Base-by-base conservation (phyloP, 2,329 filamentous ascomycete genomes). In the Arthrobotrys conoides region DNA sequence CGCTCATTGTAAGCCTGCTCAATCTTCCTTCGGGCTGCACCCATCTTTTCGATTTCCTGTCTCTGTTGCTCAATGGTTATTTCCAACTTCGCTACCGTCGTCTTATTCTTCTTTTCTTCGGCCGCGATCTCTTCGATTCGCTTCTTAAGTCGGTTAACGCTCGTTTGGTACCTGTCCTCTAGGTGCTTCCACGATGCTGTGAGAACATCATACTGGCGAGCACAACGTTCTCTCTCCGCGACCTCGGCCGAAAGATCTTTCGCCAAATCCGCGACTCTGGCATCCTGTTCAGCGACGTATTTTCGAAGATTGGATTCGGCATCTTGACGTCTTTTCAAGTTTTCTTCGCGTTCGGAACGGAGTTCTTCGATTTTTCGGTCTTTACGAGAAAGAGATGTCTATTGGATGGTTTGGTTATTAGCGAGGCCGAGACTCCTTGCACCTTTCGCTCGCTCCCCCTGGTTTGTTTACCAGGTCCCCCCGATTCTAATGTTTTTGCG, bases 351-450 rank as follows among this genome's bases (percentile, higher is more conserved):
- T 69, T 82, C 81, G 14, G 76, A 80, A 48, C 81, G 81, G 38
- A 82, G 75, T 75, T 82, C 82, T 71, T 82, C 82, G 51, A 82
- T 81, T 71, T 82, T 82, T 41, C 82, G 81, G 51, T 82, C 82
- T 49, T 82, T 82, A 9, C 81, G 80, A 55, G 81, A 79, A 10
- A 82, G 72, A 1, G 82, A 81, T n/a, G 70, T 69, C 76, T 79
- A 67, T 72, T 66, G 22, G 48, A 22, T 27, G 44, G 44, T n/a
- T 44, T 44, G 30, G 5, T 22, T 30, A 27, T 57, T 38, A 68
- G 38, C 46, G 24, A 65, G 61, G 20, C 27, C 38, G 24, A 20
- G 5, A 6, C n/a, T 10, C 8, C 24, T 48, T 64, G 12, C 24
- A 24, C 44, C 20, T 48, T 16, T n/a, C n/a, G n/a, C n/a, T n/a